Evolutionary conservation across 768 basidiomycete species (phyloP).

Genomic region (Rhodotorula sphaerocarpa): DNA sequence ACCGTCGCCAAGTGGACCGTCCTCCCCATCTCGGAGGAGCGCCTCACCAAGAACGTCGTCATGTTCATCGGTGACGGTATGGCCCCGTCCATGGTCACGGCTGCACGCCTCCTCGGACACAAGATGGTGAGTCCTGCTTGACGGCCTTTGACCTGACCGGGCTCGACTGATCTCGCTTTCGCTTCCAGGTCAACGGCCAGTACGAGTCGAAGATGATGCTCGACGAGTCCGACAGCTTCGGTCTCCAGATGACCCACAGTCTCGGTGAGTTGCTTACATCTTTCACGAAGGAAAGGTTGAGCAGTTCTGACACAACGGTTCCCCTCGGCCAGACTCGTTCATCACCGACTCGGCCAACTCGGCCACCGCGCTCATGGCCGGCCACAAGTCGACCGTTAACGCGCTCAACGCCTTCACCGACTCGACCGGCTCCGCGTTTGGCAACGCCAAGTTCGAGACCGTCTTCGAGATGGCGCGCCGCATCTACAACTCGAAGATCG

Average conservation of each 20-base stretch:
- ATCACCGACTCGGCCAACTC: slow-evolving; percentile 44
- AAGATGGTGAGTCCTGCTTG: slow-evolving; percentile 38
- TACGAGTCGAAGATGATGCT: slow-evolving; percentile 41
- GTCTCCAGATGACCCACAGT: slow-evolving; percentile 41
- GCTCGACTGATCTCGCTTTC: too few species aligned
- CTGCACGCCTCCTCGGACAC: slow-evolving; percentile 45
- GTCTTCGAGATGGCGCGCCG: slow-evolving; percentile 43
- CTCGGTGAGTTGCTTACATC: not conserved
- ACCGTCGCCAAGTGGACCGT: slow-evolving; percentile 44
- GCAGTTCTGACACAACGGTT: not conserved
- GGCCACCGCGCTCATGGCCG: slow-evolving; percentile 44
- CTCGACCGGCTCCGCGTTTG: slow-evolving; percentile 39
- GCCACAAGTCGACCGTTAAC: slow-evolving; percentile 45
- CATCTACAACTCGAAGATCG: slow-evolving; percentile 41
- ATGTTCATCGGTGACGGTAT: slow-evolving; percentile 44
- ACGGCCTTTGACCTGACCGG: too few species aligned
- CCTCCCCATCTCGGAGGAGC: slow-evolving; percentile 35
- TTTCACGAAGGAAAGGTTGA: not conserved
- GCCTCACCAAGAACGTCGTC: slow-evolving; percentile 43
- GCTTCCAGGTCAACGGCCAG: slow-evolving; percentile 44
- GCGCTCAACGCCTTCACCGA: slow-evolving; percentile 31
- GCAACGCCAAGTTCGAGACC: slow-evolving; percentile 44
- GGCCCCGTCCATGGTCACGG: slow-evolving; percentile 42
- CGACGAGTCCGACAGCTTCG: slow-evolving; percentile 39
- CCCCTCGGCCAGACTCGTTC: slow-evolving; percentile 10